phyloP scores from a whole-genome alignment of 116 monocot species.

The Trichopus zeylanicus region DNA sequence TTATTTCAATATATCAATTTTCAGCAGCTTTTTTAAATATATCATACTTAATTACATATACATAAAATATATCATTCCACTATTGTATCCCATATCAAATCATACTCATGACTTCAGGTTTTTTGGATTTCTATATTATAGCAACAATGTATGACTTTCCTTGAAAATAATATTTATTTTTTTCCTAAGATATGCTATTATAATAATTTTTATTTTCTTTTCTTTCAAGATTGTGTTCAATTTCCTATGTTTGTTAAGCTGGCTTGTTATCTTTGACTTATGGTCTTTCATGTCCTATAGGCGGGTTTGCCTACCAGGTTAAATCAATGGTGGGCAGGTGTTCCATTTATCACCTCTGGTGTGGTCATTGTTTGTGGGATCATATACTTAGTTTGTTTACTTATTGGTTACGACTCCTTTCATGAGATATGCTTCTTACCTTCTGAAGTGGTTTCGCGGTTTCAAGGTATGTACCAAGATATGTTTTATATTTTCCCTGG shows the following conservation, averaged over 20 bases:
- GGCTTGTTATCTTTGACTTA: not conserved
- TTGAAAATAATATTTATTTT: no score
- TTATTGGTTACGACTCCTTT: slow-evolving; percentile 86
- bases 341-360: slow-evolving; percentile 84
- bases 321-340: slow-evolving; percentile 80
- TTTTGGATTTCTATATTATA: no score
- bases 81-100: no score
- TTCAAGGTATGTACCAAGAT: slow-evolving; percentile 64
- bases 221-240: not conserved
- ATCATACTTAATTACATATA: no score
- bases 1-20: no score
- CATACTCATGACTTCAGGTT: no score
- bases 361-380: slow-evolving; percentile 58
- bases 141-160: no score
- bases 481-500: no score
- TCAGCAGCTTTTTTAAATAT: no score
- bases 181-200: no score
- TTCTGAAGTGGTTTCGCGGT: slow-evolving; percentile 48
- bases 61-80: no score
- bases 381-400: slow-evolving; percentile 77
- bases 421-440: slow-evolving; percentile 82
- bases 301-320: slow-evolving; percentile 72
- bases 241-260: not conserved
- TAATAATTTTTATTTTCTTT: no score
- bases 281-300: slow-evolving; percentile 26